Evolutionary conservation across 1,284 basidiomycete species (phyloP), one percentile per base, ranked within the genome.

Genomic region (Phlebopus sp.): DNA sequence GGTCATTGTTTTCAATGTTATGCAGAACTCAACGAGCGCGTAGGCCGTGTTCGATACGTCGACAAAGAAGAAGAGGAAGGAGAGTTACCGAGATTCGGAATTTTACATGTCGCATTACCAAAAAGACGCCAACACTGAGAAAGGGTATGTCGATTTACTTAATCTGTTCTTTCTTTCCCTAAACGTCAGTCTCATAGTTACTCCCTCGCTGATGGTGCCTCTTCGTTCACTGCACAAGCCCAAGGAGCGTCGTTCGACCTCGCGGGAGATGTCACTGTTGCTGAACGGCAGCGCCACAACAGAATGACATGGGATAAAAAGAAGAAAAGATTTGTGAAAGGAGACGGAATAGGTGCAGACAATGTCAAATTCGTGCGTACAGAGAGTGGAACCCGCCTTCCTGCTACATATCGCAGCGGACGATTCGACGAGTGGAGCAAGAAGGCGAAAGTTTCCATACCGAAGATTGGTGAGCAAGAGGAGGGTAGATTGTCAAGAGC

Each of bases 371-470:
- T 99, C 57, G 90, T 99, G 57, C 85, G 82, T 55, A 94, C 93
- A 2, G 97, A 99, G 68, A 93, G 86, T 55, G 97, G 97, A 1
- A 83, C 86, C 13, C 83, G 90, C 41, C 75, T 99, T n/a, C 97
- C 97, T 1, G 94, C 94, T 0, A 86, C 85, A 6, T 99, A 94
- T 72, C 87, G 91, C 48, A 92, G 87, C 54, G 97, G 97, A 4
- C 81, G 92, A 4, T 99, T 91, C 66, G 92, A 97, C 46, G 92
- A 96, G 63, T 99, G 97, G 97, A 91, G 90, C 68, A 77, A 81
- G 53, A 90, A 89, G 69, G 82, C 76, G 47, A 82, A 80, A 29
- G 69, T 82, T 7, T 77, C 74, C 53, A 67, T 97, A 37, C 94
- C 93, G 1, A 82, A 80, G 51, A 79, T 91, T 9, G 94, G 94